Evolutionary conservation across 2,329 filamentous ascomycete species (phyloP).

Genomic region (Laburnicola sp.): DNA sequence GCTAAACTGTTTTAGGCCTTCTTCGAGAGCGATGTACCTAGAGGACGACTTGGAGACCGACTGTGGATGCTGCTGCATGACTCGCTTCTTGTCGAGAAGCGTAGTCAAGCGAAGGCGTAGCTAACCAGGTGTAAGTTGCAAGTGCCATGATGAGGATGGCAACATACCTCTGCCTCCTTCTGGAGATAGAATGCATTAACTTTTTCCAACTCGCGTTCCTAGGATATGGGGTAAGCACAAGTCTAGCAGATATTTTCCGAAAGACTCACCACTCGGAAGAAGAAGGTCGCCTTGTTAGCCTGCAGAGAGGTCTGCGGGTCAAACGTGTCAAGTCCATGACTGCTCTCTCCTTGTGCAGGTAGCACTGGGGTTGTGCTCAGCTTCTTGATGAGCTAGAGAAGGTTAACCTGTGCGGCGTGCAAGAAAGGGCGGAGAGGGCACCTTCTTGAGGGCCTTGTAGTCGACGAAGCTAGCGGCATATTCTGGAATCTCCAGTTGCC

Average conservation of each 20-base stretch:
- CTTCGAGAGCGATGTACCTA: conserved; percentile 91
- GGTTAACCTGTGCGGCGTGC: conserved; percentile 13
- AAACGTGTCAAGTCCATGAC: conserved; percentile 48
- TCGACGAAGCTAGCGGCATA: conserved; percentile 99
- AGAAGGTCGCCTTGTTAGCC: conserved; percentile 97
- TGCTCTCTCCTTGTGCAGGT: conserved; percentile 69
- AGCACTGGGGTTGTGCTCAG: conserved; percentile 89
- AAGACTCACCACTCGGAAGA: conserved; percentile 83
- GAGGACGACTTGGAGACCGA: conserved; percentile 84
- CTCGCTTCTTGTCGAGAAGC: conserved; percentile 90
- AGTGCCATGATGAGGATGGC: conserved; percentile 6
- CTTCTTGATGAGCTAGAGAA: conserved; percentile 88
- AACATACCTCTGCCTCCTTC: conserved; percentile 89
- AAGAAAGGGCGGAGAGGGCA: conserved; percentile 46
- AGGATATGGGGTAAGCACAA: conserved; percentile 9
- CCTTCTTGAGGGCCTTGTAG: conserved; percentile 99
- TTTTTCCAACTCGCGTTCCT: conserved; percentile 98
- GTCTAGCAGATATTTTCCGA: background rate
- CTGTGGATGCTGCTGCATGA: conserved; percentile 76
- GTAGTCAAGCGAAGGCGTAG: conserved; percentile 92
- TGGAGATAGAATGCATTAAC: conserved; percentile 98
- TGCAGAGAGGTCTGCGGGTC: conserved; percentile 90
- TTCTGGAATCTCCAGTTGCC: conserved; percentile 97
- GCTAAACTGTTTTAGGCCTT: conserved; percentile 96
- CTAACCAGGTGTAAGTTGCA: conserved; percentile 52